Base-by-base conservation (phyloP, 225 moss, liverwort and hornwort species). In the Physcomitrium patens region DNA sequence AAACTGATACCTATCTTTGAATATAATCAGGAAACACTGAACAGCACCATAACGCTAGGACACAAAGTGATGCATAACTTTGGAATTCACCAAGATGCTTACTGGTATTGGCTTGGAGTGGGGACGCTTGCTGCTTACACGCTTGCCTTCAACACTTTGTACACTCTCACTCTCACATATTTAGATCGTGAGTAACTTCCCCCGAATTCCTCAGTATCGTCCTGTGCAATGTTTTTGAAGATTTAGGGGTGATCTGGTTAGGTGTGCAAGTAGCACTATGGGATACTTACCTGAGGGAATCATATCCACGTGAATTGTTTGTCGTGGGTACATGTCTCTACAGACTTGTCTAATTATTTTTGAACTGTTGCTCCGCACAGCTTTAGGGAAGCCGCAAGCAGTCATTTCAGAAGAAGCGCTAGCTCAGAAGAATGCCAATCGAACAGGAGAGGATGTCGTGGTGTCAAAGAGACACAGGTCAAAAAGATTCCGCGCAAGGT, bases 41-140 rank as follows among this genome's bases (percentile, higher is more conserved):
- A 75, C 71, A 67, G 68, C 37, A 79, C 78, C 6, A 28, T 69
- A 53, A 81, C 59, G 0, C 78, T 74, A 67, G 77, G 70, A 42
- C 72, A 68, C 50, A 70, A 64, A 75, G 75, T 79, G 28, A 23
- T 87, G 43, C 37, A 81, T 19, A 80, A 75, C 55, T 48, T 78
- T 0, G 90, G 84, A 13, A 62, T 89, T 41, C 85, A 80, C 46
- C 47, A 80, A 2, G 52, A 76, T 57, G 80, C 77, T 44, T 79
- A 81, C 26, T 91, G 87, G 87, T 91, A 74, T 67, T 93, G 93
- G 93, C 64, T 93, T 55, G 62, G 81, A 15, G 54, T 86, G 9
- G 81, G 44, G 13, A 85, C 68, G 1, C 74, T 89, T 22, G 52
- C 84, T 20, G 87, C 80, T 48, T 93, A 83, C 73, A 66, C 65